A percentile compares a stretch with the other conserved stretches of the same genome.
Conservation (phyloP, 805 yeast species). For the Vanderwaltozyma tropicalis region DNA sequence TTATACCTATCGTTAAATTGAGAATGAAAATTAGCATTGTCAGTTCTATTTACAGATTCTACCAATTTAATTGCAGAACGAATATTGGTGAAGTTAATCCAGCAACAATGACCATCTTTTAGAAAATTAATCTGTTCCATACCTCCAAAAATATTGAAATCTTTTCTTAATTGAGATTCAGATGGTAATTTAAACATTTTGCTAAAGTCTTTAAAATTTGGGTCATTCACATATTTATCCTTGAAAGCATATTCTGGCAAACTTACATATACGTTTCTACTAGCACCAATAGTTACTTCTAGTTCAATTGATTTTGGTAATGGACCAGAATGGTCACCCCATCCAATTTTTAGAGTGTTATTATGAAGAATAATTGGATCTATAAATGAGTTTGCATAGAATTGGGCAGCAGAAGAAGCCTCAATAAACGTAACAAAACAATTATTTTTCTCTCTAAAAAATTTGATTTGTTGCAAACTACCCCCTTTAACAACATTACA, state of each 20-base stretch:
- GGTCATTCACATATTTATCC: conserved; percentile 26
- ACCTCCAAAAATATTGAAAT: conserved; percentile 56
- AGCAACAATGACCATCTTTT: conserved; percentile 62
- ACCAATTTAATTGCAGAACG: conserved; percentile 53
- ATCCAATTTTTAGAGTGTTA: conserved; percentile 51
- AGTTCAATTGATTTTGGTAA: conserved; percentile 42
- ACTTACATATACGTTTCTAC: conserved; percentile 69
- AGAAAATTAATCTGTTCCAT: conserved; percentile 68
- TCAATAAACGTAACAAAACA: conserved; percentile 66
- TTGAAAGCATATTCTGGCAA: conserved; percentile 35
- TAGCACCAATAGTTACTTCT: conserved; percentile 65
- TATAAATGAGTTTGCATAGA: conserved; percentile 47
- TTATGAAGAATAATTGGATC: conserved; percentile 55
- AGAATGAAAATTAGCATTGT: conserved; percentile 28
- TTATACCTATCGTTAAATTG: conserved; percentile 38
- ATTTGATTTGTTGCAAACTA: conserved; percentile 48
- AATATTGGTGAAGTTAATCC: conserved; percentile 60
- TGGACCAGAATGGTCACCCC: conserved; percentile 64
- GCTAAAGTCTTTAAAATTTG: conserved; percentile 23
- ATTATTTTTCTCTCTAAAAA: conserved; percentile 41
- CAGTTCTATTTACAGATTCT: conserved; percentile 40
- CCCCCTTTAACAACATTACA: conserved; percentile 75
- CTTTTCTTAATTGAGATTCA: conserved; percentile 43
- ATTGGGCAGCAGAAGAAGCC: conserved; percentile 53
- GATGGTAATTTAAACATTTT: conserved; percentile 31